Percentiles rank a stretch among this genome's conserved stretches.
Evolutionary conservation across 2,329 filamentous ascomycete genomes (phyloP).

Genomic region (Diplodia sapinea): DNA sequence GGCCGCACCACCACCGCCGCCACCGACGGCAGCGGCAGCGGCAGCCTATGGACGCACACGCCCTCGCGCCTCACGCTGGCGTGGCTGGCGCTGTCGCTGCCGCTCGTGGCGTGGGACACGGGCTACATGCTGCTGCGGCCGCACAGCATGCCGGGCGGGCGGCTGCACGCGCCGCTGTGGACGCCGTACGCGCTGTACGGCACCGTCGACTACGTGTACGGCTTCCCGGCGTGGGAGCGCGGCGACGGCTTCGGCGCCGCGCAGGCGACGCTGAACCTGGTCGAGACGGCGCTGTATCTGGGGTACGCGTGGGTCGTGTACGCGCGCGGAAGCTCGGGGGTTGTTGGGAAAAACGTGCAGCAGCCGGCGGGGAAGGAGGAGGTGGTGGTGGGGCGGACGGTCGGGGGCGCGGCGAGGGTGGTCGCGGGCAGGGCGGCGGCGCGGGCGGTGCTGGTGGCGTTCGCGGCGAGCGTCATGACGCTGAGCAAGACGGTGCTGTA

Average conservation of each 20-base stretch:
- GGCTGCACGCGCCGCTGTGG: conserved; percentile 74
- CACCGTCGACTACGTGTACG: conserved; percentile 80
- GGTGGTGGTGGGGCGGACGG: conserved; percentile 42
- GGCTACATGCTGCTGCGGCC: conserved; percentile 80
- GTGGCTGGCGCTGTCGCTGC: conserved; percentile 77
- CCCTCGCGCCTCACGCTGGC: conserved; percentile 65
- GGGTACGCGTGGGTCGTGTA: conserved; percentile 64
- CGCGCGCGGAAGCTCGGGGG: too few species aligned
- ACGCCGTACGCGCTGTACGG: conserved; percentile 82
- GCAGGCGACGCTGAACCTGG: conserved; percentile 70
- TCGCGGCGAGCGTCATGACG: conserved; percentile 66
- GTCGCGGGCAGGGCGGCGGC: conserved; percentile 60
- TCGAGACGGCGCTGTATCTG: conserved; percentile 71
- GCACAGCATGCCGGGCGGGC: conserved; percentile 78
- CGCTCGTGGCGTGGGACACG: conserved; percentile 81
- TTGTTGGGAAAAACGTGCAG: too few species aligned
- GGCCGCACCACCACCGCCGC: conserved; percentile 26
- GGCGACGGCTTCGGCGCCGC: conserved; percentile 78
- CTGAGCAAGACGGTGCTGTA: conserved; percentile 72
- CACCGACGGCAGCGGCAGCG: too few species aligned
- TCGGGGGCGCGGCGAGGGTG: conserved; percentile 56
- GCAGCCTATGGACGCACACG: conserved; percentile 61
- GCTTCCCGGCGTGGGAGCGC: conserved; percentile 71
- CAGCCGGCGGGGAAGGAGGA: conserved; percentile 42
- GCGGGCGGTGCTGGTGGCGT: conserved; percentile 63